These are phyloP conservation scores for Podaxis pistillaris DNA, from an alignment of 768 basidiomycete genomes.

Conservation along the genomic window DNA sequence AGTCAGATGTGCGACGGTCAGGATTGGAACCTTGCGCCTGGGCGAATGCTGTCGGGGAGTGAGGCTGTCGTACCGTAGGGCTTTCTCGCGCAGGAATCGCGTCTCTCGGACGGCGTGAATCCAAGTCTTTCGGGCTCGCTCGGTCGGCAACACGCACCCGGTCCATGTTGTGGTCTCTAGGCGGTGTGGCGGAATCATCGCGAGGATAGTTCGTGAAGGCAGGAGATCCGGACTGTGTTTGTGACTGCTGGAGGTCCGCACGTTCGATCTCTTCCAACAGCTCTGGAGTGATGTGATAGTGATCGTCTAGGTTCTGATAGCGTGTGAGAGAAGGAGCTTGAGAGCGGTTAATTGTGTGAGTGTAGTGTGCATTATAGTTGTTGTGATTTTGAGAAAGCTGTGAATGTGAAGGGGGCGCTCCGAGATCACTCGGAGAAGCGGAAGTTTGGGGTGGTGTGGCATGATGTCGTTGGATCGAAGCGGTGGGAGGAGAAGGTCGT, in stretches of 20 bases:
- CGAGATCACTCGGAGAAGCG: slow-evolving; percentile 2
- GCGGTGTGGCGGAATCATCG: slow-evolving; percentile 40
- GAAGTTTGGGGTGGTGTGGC: slow-evolving; percentile 24
- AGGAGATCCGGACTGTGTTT: slow-evolving; percentile 39
- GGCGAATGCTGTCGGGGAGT: slow-evolving; percentile 31
- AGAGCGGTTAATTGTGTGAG: slow-evolving; percentile 63
- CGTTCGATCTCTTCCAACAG: slow-evolving; percentile 71
- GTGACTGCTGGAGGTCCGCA: slow-evolving; percentile 61
- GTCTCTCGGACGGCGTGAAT: slow-evolving; percentile 37
- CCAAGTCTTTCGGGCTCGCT: slow-evolving; percentile 53
- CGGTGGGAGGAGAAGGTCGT: slow-evolving; percentile 38
- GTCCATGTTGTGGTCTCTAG: slow-evolving; percentile 54
- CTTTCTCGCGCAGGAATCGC: slow-evolving; percentile 45
- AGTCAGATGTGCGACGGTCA: slow-evolving; percentile 41
- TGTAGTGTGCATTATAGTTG: slow-evolving; percentile 46
- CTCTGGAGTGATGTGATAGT: slow-evolving; percentile 69
- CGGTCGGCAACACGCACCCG: slow-evolving; percentile 52
- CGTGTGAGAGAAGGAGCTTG: slow-evolving; percentile 56
- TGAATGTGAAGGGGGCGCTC: slow-evolving; percentile 27
- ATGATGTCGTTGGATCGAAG: slow-evolving; percentile 46
- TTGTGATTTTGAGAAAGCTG: slow-evolving; percentile 30
- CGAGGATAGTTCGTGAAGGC: slow-evolving; percentile 28
- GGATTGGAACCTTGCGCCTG: slow-evolving; percentile 47
- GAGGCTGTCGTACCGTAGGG: slow-evolving; percentile 44
- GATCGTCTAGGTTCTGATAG: slow-evolving; percentile 52